A percentile compares a stretch with the other conserved stretches of the same genome.
Conservation (phyloP, 257 asterid genomes). For the Nicotiana obtusifolia region DNA sequence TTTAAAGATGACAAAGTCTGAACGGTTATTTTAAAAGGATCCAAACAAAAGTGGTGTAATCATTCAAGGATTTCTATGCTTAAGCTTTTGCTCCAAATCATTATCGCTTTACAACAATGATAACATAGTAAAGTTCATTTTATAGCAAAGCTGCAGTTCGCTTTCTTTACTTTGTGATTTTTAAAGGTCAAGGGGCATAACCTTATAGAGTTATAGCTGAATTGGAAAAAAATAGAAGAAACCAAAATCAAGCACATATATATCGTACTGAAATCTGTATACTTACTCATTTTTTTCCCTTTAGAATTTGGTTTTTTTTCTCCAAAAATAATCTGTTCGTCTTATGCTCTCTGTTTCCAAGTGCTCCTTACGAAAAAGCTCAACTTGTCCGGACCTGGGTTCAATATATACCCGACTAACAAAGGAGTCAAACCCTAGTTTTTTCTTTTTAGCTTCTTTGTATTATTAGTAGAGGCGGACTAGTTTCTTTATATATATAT, state of each 20-base stretch:
- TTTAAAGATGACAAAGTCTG: not conserved
- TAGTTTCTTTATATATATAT: too few species aligned
- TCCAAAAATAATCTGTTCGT: not conserved
- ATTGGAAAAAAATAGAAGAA: not conserved
- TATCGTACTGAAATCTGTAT: not conserved
- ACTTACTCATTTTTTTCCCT: not conserved
- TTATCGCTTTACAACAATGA: conserved; percentile 2
- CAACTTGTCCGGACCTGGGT: not conserved
- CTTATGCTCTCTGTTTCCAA: not conserved
- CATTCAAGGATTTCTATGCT: conserved; percentile 14
- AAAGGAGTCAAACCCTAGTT: not conserved
- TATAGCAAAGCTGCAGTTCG: not conserved
- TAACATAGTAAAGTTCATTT: conserved; percentile 5
- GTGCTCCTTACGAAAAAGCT: not conserved
- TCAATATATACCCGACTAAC: not conserved
- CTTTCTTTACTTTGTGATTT: not conserved
- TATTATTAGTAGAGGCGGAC: not conserved
- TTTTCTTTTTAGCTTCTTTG: not conserved
- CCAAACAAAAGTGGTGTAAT: conserved; percentile 1
- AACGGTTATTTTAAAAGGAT: not conserved
- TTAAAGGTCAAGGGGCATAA: not conserved
- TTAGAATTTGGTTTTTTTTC: not conserved
- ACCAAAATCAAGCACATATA: not conserved
- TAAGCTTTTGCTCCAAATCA: not conserved
- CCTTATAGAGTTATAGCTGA: not conserved